These are phyloP conservation scores for Hypoxylon subgilvum DNA, from an alignment of 495 filamentous ascomycete genomes.

Conservation along the genomic window DNA sequence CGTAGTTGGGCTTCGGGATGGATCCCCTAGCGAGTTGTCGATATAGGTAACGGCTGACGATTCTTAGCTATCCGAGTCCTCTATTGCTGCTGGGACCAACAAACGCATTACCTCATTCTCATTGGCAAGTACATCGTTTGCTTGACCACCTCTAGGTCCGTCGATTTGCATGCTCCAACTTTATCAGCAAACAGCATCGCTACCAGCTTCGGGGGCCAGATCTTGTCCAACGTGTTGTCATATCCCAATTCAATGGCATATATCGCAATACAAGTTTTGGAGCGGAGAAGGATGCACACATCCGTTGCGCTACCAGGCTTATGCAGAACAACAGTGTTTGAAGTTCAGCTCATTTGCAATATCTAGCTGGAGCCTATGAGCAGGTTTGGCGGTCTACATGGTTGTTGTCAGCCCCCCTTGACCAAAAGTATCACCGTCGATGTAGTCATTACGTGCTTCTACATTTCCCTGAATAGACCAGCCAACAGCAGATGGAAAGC, in stretches of 20 bases:
- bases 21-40: conserved; percentile 1
- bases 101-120: conserved; percentile 6
- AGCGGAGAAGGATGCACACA: conserved; percentile 16
- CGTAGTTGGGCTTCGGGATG: conserved; percentile 6
- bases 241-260: conserved; percentile 6
- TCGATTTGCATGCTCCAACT: not conserved
- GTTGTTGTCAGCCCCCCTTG: not conserved
- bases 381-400: not conserved
- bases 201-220: conserved; percentile 16
- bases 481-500: not conserved
- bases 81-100: not conserved
- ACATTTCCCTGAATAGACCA: not conserved
- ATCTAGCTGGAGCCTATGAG: not conserved
- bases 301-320: conserved; percentile 14
- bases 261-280: conserved; percentile 11
- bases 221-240: conserved; percentile 24
- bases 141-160: not conserved
- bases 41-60: conserved; percentile 26
- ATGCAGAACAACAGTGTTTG: conserved; percentile 7
- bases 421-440: conserved; percentile 2
- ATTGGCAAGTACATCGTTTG: conserved; percentile 14
- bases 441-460: not conserved
- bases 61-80: conserved; percentile 2
- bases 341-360: conserved; percentile 1
- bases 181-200: conserved; percentile 12